Evolutionary conservation across 2,329 filamentous ascomycete genomes (phyloP).

Genomic region (Xylariaceae sp.): DNA sequence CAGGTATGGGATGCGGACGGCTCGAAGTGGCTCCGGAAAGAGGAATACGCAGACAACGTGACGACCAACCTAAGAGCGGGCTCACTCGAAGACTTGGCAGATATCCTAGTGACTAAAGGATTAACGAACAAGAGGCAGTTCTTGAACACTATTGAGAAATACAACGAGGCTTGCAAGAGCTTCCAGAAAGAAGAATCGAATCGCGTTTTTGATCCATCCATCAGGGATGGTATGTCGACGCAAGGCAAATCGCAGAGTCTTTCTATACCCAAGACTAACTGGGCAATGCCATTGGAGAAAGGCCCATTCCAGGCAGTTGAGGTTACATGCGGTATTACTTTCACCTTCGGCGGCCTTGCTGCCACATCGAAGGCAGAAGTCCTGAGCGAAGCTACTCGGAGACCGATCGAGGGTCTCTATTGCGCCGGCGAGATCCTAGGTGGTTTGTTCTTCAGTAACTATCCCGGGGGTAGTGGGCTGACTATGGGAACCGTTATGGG

Average conservation of each 20-base stretch:
- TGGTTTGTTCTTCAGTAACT: constrained; percentile 68
- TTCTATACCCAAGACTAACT: constrained; percentile 66
- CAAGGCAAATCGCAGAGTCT: constrained; percentile 55
- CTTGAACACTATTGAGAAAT: constrained; percentile 58
- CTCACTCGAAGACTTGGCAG: constrained; percentile 62
- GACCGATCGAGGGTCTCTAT: constrained; percentile 61
- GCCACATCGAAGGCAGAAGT: constrained; percentile 63
- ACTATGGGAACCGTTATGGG: constrained; percentile 64
- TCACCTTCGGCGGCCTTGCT: constrained; percentile 70
- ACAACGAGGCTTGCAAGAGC: constrained; percentile 62
- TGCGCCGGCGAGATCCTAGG: constrained; percentile 72
- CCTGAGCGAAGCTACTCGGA: constrained; percentile 52
- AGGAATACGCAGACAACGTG: constrained; percentile 68
- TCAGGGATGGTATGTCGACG: constrained; percentile 68
- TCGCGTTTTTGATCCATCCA: constrained; percentile 62
- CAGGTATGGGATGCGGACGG: constrained; percentile 68
- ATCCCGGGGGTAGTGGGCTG: constrained; percentile 67
- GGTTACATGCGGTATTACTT: constrained; percentile 70
- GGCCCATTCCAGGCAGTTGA: constrained; percentile 68
- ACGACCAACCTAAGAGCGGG: constrained; percentile 59
- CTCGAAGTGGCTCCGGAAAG: constrained; percentile 59
- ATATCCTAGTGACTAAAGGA: constrained; percentile 54
- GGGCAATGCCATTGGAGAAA: constrained; percentile 65
- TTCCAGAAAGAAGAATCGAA: constrained; percentile 53
- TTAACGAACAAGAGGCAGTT: constrained; percentile 55